Base-by-base conservation (phyloP, 805 yeast species). In the Hanseniaspora jakobsenii region DNA sequence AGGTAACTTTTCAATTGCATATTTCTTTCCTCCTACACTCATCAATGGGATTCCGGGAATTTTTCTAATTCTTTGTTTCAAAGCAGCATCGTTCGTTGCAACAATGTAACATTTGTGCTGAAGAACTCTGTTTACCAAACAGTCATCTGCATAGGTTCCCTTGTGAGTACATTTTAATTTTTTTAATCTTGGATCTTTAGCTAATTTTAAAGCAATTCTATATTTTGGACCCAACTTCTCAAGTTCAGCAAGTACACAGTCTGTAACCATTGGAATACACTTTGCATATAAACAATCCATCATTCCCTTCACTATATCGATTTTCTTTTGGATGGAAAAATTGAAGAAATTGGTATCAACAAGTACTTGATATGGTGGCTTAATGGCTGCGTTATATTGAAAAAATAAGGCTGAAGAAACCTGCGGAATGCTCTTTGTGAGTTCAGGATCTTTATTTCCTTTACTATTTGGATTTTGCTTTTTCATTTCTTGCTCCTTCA, bases 81-180 rank as follows among this genome's bases (percentile, higher is more conserved):
- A 67, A 55, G 89, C 97, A 12, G 95, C 96, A 77, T 91, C 98
- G 60, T 89, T 91, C 1, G 97, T 89, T 38, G 98, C 98, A 29
- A 91, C 96, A 46, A 91, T 87, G 57, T 77, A 91, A 64, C 98
- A 91, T 60, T 91, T 91, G 65, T 91, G 97, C 57, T 89, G 96
- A 61, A 89, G 72, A 6, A 91, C 94, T 54, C 98, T 71, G 59
- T 81, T 78, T 14, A 91, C 97, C 7, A 91, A 60, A 62, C 98
- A 91, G 63, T 91, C 98, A 75, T 91, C 98, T 23, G 98, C 98
- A 67, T 91, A 91, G 0, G 95, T 89, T 24, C 98, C 98, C 54
- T 81, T 82, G 58, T 91, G 98, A 9, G 89, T 69, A 57, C 98
- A 91, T 34, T 78, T 83, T 38, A 91, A 68, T 49, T 96, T 71